Conservation (phyloP, 129 eudicot genomes). For the Arctium lappa region DNA sequence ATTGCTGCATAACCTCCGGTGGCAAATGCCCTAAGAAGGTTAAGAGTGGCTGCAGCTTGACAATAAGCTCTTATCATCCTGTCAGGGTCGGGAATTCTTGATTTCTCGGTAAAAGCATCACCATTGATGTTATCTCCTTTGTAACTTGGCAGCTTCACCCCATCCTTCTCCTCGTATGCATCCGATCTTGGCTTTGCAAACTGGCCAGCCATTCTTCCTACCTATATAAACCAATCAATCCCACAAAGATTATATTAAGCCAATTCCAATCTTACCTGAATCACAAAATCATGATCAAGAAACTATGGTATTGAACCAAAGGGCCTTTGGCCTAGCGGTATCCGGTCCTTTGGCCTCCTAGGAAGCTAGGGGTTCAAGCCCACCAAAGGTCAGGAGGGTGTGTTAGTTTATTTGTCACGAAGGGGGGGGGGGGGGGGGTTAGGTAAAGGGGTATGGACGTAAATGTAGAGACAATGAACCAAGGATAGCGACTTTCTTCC, state of each 20-base stretch:
- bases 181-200: constrained; percentile 56
- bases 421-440: neutral
- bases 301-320: neutral
- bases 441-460: neutral
- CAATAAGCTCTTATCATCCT: constrained; percentile 48
- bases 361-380: too few relatives aligned
- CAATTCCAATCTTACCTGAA: neutral
- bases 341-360: too few relatives aligned
- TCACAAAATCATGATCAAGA: neutral
- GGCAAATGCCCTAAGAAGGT: constrained; percentile 53
- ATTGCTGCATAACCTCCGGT: constrained; percentile 59
- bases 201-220: constrained; percentile 65
- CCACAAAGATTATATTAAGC: constrained; percentile 9
- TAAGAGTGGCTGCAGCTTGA: constrained; percentile 55
- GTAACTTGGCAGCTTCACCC: constrained; percentile 47
- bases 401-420: too few relatives aligned
- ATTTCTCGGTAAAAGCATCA: constrained; percentile 40
- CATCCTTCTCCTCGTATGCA: constrained; percentile 42
- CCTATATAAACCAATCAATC: constrained; percentile 43
- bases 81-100: constrained; percentile 45
- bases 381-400: too few relatives aligned
- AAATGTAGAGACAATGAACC: neutral
- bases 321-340: too few relatives aligned
- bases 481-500: neutral
- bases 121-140: constrained; percentile 56